Base-by-base conservation (phyloP, 441 rosid genomes). In the Eutrema salsugineum region DNA sequence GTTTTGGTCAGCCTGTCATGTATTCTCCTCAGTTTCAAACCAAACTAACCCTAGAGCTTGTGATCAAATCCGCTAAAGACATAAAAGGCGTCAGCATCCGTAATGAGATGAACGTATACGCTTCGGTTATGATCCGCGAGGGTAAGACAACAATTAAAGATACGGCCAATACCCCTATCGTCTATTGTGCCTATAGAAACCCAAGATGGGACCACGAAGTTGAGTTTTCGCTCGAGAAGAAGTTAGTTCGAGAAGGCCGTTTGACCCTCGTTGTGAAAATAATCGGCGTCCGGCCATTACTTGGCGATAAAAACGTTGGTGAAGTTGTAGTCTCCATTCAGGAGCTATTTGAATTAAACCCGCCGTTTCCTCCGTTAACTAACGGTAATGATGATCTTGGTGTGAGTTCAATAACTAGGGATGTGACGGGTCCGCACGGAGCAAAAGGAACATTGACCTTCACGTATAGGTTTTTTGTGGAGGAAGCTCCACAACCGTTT, bases 141-240 rank as follows among this genome's bases (percentile, higher is more conserved):
- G 86, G 73, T 51, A 20, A 39, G 1, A 11, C 5, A 42, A 20
- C 7, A 9, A 35, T 3, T 24, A 66, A 70, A 16, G 83, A 83
- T 70, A 81, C 66, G 70, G 17, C 27, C 32, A 82, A 75, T 19
- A 78, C 88, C 8, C 78, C 73, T 0, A 80, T 84, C 0, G 68
- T 80, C 50, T 78, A 43, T 2, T 72, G 56, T 8, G 78, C 84
- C 5, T 86, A 85, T 12, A 56, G 43, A 48, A 76, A 72, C 65
- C 96, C 91, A 1, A 71, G 68, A 8, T 90, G 96, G 91, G 82
- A 86, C 39, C 83, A 80, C 62, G 80, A 81, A 0, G 44, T 80
- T 6, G 82, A 78, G 63, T 85, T 90, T 84, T 79, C 77, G 28
- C n/a, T 90, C 64, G 49, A 75, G 7, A 84, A 84, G 19, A 6